Evolutionary conservation across 129 eudicot species (phyloP).

Genomic region (Sambucus nigra): DNA sequence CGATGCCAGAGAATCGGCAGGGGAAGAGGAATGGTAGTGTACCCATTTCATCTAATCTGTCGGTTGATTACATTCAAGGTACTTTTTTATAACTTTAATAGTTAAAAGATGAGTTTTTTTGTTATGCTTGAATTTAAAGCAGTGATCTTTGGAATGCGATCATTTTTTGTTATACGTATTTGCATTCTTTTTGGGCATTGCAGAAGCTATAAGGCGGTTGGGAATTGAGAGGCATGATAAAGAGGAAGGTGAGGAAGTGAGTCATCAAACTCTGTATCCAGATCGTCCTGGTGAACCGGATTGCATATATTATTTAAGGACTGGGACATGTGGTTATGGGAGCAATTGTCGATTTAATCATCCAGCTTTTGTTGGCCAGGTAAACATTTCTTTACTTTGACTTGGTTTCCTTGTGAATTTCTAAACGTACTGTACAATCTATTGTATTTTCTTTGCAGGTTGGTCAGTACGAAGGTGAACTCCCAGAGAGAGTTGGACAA

Average conservation of each 20-base stretch:
- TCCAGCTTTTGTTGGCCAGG: constrained; percentile 57
- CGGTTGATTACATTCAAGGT: constrained; percentile 62
- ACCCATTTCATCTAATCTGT: constrained; percentile 34
- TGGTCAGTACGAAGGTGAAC: constrained; percentile 39
- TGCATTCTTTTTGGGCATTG: constrained; percentile 2
- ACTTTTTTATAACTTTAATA: neutral
- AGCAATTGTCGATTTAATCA: constrained; percentile 77
- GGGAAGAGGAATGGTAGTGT: constrained; percentile 51
- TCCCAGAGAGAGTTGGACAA: constrained; percentile 81
- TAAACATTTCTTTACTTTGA: neutral
- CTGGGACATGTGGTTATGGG: constrained; percentile 81
- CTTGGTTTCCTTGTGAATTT: neutral
- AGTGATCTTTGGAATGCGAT: constrained; percentile 20
- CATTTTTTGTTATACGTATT: constrained; percentile 7
- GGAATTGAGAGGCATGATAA: constrained; percentile 32
- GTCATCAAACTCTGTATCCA: constrained; percentile 33
- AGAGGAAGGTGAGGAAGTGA: constrained; percentile 27
- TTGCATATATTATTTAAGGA: constrained; percentile 62
- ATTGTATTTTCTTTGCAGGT: constrained; percentile 22
- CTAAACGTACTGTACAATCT: neutral
- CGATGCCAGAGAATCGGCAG: constrained; percentile 69
- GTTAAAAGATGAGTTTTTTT: neutral
- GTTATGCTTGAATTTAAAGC: constrained; percentile 32
- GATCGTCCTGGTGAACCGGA: constrained; percentile 92
- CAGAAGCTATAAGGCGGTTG: constrained; percentile 46